These are phyloP conservation scores for Ascochyta viciae-villosae DNA, from an alignment of 2,329 filamentous ascomycete species.

Conservation along the genomic window DNA sequence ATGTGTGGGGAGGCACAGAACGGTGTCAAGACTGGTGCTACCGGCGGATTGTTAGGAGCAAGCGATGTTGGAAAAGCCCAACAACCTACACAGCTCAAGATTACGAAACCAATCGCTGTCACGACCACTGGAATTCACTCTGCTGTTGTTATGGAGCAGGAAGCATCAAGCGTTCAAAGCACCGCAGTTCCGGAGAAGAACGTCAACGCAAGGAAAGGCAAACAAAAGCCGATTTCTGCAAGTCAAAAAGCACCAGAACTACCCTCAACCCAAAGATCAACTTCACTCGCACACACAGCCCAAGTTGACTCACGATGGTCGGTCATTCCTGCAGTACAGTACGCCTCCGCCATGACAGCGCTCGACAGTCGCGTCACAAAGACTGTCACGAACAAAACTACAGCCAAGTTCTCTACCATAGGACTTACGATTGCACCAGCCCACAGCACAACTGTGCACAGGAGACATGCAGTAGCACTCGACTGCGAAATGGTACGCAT, in stretches of 20 bases:
- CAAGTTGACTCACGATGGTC: slow-evolving; percentile 1
- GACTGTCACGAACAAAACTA: neutral
- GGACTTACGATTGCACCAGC: neutral
- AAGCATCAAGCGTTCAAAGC: neutral
- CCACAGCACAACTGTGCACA: neutral
- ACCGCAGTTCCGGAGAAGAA: neutral
- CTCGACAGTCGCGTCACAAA: neutral
- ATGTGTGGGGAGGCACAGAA: neutral
- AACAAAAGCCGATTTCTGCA: neutral
- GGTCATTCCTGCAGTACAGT: neutral
- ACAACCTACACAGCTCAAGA: no score
- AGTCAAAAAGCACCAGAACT: neutral
- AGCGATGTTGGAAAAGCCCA: no score
- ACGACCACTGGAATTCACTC: no score
- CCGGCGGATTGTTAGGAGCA: no score
- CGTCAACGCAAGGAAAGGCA: neutral
- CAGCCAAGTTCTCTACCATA: neutral
- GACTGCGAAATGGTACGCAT: slow-evolving; percentile 20
- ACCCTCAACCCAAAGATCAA: neutral
- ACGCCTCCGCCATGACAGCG: neutral
- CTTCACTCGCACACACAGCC: neutral
- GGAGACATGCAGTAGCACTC: neutral
- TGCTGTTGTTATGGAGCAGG: no score
- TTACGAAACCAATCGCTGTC: no score
- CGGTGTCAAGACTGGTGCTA: neutral